phyloP scores from a whole-genome alignment of 75 land plant species.

The Sequoia sempervirens region DNA sequence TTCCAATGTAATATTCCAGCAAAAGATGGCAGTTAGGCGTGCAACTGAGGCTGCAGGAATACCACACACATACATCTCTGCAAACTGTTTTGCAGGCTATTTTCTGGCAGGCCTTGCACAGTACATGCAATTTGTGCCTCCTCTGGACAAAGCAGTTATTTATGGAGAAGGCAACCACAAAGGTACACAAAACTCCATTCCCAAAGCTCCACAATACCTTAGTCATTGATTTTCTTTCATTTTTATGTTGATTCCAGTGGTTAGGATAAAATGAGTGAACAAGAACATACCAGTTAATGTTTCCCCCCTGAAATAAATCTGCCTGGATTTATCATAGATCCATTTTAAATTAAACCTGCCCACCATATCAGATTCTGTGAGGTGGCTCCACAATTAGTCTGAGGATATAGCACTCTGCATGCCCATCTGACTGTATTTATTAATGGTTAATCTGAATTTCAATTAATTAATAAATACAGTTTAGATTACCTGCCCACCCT shows the following conservation, averaged over 20 bases:
- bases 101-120: slow-evolving; percentile 34
- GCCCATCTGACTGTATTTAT: no score
- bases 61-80: slow-evolving; percentile 34
- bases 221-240: background rate
- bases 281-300: no score
- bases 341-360: no score
- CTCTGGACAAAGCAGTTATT: slow-evolving; percentile 18
- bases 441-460: no score
- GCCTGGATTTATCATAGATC: no score
- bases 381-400: no score
- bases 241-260: background rate
- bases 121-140: slow-evolving; percentile 18
- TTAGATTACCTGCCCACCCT: no score
- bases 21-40: slow-evolving; percentile 18
- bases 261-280: background rate
- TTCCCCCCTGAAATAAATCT: no score
- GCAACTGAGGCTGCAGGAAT: slow-evolving; percentile 38
- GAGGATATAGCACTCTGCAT: no score
- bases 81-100: slow-evolving; percentile 41
- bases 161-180: slow-evolving; percentile 38
- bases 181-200: slow-evolving; percentile 13
- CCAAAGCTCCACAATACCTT: background rate
- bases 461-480: no score
- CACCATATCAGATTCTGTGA: no score
- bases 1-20: slow-evolving; percentile 13